phyloP scores from a whole-genome alignment of 129 eudicot species.

The Cynara cardunculus region DNA sequence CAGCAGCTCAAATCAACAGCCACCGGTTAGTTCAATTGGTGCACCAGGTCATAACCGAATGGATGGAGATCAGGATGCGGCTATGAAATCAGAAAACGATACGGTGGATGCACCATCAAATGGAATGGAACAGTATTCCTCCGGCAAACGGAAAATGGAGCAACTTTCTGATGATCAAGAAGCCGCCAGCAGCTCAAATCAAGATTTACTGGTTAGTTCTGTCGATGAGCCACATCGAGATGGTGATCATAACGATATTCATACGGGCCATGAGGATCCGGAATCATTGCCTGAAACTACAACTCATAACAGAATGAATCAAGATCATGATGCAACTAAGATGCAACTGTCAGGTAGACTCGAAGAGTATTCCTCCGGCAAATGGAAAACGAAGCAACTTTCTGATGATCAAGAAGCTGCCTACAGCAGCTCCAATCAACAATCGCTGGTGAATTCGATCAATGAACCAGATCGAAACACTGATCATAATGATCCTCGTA shows the following conservation, averaged over 20 bases:
- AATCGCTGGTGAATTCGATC: slow-evolving; percentile 7
- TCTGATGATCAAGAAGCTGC: slow-evolving; percentile 26
- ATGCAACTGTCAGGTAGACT: slow-evolving; percentile 6
- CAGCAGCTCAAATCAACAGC: slow-evolving; percentile 34
- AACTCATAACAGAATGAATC: background rate
- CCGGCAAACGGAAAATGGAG: slow-evolving; percentile 18
- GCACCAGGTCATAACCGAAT: slow-evolving; percentile 17
- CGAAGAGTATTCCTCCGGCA: slow-evolving; percentile 16
- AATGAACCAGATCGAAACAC: slow-evolving; percentile 21
- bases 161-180: slow-evolving; percentile 24
- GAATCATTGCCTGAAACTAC: background rate
- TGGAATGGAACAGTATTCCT: slow-evolving; percentile 13
- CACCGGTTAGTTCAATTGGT: background rate
- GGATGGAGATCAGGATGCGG: slow-evolving; percentile 21
- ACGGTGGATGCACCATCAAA: background rate
- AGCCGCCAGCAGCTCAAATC: slow-evolving; percentile 32
- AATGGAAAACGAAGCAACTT: slow-evolving; percentile 17
- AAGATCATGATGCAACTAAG: slow-evolving; percentile 40
- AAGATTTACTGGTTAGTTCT: slow-evolving; percentile 11
- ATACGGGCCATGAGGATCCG: background rate
- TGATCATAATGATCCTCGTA: slow-evolving; percentile 30
- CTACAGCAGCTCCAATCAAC: slow-evolving; percentile 29
- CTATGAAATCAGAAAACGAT: slow-evolving; percentile 27
- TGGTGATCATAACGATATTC: background rate
- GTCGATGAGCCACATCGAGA: slow-evolving; percentile 18